Base-by-base conservation (phyloP, 768 basidiomycete genomes). In the Hygrocybe punicea region DNA sequence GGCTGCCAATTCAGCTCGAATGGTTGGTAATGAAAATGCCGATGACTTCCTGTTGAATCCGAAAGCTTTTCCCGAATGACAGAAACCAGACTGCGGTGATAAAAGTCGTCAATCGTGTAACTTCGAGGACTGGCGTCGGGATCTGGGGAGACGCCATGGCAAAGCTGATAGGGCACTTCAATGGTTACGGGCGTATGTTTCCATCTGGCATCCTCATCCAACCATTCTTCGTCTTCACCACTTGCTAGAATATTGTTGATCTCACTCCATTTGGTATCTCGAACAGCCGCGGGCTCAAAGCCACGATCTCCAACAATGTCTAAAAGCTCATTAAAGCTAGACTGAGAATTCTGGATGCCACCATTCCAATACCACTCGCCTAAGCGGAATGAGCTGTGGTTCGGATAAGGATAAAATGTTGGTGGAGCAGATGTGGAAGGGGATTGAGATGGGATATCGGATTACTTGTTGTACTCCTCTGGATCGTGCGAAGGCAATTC, bases 21-120 rank as follows among this genome's bases (percentile, higher is more conserved):
- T 4, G 61, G 63, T 39, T 63, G 40, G 19, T 56, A 60, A 53
- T 62, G 62, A 52, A 67, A 67, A 17, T 23, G 45, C 1, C 39
- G 5, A 16, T 51, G 16, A 21, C 40, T 36, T 10, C 29, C 19
- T 9, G 25, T 9, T 13, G 25, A n/a, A 55, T 59, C 58, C 1
- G 51, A 4, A 14, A 66, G 14, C n/a, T 62, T 65, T 42, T 65
- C 58, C 0, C 36, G 29, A 34, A 65, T 57, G 21, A 65, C 54
- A 0, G 60, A 59, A 9, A 62, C 33, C 0, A 65, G 51, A 9
- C 45, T 50, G 10, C 42, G 53, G 40, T 66, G 64, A 25, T 57
- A 45, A 3, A 66, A 58, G 35, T 56, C 34, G 2, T 24, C 16
- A 13, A 61, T 48, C 13, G 25, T 11, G 16, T 58, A 59, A 6